phyloP scores from a whole-genome alignment of 768 basidiomycete species.

The Lactarius psammicola region DNA sequence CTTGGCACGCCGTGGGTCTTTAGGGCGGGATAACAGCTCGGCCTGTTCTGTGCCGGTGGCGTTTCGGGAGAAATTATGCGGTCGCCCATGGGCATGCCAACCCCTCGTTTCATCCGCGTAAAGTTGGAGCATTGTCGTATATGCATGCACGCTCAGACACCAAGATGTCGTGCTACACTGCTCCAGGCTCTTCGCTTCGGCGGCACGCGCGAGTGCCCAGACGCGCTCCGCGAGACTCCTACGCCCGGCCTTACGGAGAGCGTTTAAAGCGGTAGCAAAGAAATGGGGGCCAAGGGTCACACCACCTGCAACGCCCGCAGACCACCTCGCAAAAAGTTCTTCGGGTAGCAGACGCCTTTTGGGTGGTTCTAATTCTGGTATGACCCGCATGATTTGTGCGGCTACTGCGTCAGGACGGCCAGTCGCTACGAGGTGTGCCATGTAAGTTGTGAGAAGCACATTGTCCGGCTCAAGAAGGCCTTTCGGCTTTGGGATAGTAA shows the following conservation, averaged over 20 bases:
- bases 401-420: constrained; percentile 48
- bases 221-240: constrained; percentile 59
- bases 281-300: constrained; percentile 54
- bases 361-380: constrained; percentile 50
- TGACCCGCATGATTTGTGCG: constrained; percentile 48
- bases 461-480: constrained; percentile 38
- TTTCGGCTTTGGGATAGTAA: constrained; percentile 26
- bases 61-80: constrained; percentile 28
- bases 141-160: constrained; percentile 63
- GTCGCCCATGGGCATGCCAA: constrained; percentile 14
- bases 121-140: constrained; percentile 67
- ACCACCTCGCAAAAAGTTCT: constrained; percentile 10
- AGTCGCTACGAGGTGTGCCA: constrained; percentile 50
- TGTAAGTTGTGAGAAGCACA: constrained; percentile 51
- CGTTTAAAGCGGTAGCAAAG: constrained; percentile 58
- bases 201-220: constrained; percentile 59
- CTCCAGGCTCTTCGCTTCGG: constrained; percentile 49
- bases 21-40: background rate
- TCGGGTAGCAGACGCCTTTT: background rate
- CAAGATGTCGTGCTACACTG: constrained; percentile 51
- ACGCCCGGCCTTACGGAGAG: constrained; percentile 54
- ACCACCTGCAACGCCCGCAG: background rate
- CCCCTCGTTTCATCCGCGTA: constrained; percentile 50
- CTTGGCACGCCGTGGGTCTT: background rate
- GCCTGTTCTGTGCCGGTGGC: background rate